These are phyloP conservation scores for Evernia prunastri DNA, from an alignment of 495 filamentous ascomycete genomes.

Conservation along the genomic window DNA sequence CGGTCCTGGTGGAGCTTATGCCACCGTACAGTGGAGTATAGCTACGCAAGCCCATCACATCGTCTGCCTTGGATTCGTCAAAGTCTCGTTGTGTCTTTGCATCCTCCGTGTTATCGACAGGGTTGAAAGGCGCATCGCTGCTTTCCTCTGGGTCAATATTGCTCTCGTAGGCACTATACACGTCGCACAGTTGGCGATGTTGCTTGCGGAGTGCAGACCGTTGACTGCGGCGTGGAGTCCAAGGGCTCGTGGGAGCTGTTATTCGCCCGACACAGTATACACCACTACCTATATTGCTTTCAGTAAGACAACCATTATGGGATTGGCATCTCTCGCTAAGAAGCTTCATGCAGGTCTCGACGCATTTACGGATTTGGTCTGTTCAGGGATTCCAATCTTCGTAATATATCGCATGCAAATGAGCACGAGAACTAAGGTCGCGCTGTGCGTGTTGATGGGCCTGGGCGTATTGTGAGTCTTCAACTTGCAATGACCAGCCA, in stretches of 20 bases:
- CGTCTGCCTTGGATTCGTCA: conserved; percentile 14
- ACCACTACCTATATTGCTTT: neutral
- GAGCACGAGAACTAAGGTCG: conserved; percentile 14
- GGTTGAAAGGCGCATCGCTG: conserved; percentile 6
- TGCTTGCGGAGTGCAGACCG: conserved; percentile 13
- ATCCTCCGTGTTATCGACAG: conserved; percentile 11
- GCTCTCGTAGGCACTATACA: neutral
- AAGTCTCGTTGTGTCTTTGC: conserved; percentile 11
- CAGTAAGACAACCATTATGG: neutral
- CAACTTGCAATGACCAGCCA: neutral
- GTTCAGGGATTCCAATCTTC: conserved; percentile 10
- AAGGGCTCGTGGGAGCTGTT: neutral
- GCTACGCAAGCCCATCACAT: conserved; percentile 4
- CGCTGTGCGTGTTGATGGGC: conserved; percentile 15
- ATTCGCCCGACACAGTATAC: neutral
- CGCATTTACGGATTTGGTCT: conserved; percentile 12
- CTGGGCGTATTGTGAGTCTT: conserved; percentile 12
- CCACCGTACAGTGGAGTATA: conserved; percentile 2
- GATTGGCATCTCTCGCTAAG: neutral
- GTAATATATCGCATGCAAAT: conserved; percentile 15
- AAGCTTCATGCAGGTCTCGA: conserved; percentile 7
- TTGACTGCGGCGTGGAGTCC: conserved; percentile 9
- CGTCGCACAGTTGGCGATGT: conserved; percentile 7
- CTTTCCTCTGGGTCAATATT: conserved; percentile 7
- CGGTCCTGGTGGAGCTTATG: neutral